Evolutionary conservation across 768 basidiomycete species (phyloP), one percentile per base, ranked within the genome.

Genomic region (Auriscalpium microsporum): DNA sequence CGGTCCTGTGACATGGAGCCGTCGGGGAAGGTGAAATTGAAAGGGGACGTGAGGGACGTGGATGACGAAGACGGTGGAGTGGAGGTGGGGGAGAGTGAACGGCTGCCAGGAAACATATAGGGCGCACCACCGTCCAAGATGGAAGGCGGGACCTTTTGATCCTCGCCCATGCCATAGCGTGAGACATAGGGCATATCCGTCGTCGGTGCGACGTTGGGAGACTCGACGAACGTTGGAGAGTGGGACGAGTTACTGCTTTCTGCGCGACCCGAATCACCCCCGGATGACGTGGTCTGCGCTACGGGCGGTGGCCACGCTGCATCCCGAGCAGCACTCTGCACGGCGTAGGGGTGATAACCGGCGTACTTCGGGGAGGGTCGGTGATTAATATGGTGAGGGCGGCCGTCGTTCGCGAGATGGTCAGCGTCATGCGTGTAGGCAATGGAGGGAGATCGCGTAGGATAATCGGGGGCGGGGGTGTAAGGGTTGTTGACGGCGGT

Each of bases 1-100:
- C 81, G 78, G 53, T 86, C 83, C 57, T 81, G 80, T 42, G 72
- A 63, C 51, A 76, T 67, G 49, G 76, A 55, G 38, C 73, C 72
- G 52, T 86, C 83, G 40, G 80, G 73, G 64, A 84, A 87, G 3
- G 78, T 71, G 60, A 86, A 86, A 59, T 78, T 83, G 64, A 84
- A 87, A 3, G 84, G 75, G 56, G 86, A 78, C 58, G 83, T 79
- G 65, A 87, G 71, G 55, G 82, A 78, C 45, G 83, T 73, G 57
- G 69, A 77, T 42, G 86, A 80, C 33, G 86, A 80, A 8, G 81
- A 74, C 9, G 83, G 78, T 38, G 82, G 82, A 2, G 87, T 83
- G 19, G 78, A 75, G 33, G 79, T 76, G 40, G 87, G 86, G 8
- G 87, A 88, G 60, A 87, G 75, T 16, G 87, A 86, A 50, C 87